Evolutionary conservation across 2,329 filamentous ascomycete species (phyloP).

Genomic region (Nemania sp.): DNA sequence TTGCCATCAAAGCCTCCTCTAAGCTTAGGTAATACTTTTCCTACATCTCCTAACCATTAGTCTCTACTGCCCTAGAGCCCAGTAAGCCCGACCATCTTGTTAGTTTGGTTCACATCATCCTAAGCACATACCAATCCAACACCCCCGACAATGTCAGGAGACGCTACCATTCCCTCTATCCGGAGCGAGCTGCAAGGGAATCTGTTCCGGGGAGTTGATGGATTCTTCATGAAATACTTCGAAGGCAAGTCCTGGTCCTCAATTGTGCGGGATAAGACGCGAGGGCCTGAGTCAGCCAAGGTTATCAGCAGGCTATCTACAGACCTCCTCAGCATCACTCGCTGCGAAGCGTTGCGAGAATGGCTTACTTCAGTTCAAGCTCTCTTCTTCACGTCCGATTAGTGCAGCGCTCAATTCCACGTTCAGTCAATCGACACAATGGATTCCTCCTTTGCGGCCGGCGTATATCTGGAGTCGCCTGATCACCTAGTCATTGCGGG

Average conservation of each 20-base stretch:
- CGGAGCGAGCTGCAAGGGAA: background rate
- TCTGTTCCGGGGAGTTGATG: background rate
- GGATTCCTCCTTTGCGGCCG: background rate
- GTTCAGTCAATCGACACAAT: background rate
- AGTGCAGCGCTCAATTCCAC: background rate
- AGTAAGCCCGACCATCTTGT: too few species aligned
- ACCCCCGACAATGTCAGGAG: too few species aligned
- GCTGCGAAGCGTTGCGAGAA: background rate
- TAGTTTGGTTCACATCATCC: too few species aligned
- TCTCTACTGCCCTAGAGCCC: too few species aligned
- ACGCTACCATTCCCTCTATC: too few species aligned
- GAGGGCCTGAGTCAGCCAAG: background rate
- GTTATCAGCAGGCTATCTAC: background rate
- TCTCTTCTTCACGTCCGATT: background rate
- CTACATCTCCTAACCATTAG: too few species aligned
- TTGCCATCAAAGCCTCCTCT: too few species aligned
- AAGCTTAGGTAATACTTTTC: too few species aligned
- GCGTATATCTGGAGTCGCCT: background rate
- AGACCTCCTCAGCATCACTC: background rate
- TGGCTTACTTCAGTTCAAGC: background rate
- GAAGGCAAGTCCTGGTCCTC: background rate
- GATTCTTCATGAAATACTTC: background rate
- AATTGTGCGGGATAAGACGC: background rate
- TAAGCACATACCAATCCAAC: too few species aligned
- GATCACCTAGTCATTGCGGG: background rate